Conservation (phyloP, 2,329 filamentous ascomycete genomes). For the Nakataea oryzae region DNA sequence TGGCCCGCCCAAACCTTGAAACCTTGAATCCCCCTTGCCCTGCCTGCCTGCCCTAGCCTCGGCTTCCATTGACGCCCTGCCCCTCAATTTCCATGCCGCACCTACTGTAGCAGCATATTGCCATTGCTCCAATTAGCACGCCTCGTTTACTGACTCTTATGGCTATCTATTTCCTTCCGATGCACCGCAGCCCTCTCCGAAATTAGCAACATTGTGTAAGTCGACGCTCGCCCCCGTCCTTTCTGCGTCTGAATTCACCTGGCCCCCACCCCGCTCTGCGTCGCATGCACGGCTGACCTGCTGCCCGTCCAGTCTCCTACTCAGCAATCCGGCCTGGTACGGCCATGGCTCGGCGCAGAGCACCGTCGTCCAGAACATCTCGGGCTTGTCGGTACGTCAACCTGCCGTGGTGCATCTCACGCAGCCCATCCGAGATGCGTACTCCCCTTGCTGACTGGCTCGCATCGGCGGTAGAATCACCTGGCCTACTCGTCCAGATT, state of each 20-base stretch:
- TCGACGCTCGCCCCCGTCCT: no score
- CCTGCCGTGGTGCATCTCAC: not conserved
- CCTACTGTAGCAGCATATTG: no score
- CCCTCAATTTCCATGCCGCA: not conserved
- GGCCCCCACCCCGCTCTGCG: no score
- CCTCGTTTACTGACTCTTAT: not conserved
- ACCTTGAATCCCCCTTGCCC: no score
- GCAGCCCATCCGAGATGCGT: not conserved
- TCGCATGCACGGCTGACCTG: not conserved
- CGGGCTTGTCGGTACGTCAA: constrained; percentile 39
- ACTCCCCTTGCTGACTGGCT: constrained; percentile 4
- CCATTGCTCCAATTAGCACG: not conserved
- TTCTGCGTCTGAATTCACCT: no score
- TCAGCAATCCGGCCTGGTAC: constrained; percentile 47
- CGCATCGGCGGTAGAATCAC: constrained; percentile 19
- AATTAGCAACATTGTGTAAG: constrained; percentile 12
- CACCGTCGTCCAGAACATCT: constrained; percentile 46
- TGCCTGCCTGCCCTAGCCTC: no score
- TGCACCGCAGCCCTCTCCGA: constrained; percentile 1
- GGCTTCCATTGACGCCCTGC: no score
- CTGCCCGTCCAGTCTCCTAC: constrained; percentile 35
- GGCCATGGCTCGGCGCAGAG: constrained; percentile 37
- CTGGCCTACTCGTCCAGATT: constrained; percentile 43
- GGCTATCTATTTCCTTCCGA: not conserved
- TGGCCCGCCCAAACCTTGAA: not conserved